Base-by-base conservation (phyloP, 371 early-diverging fungal species). In the Apophysomyces trapeziformis region DNA sequence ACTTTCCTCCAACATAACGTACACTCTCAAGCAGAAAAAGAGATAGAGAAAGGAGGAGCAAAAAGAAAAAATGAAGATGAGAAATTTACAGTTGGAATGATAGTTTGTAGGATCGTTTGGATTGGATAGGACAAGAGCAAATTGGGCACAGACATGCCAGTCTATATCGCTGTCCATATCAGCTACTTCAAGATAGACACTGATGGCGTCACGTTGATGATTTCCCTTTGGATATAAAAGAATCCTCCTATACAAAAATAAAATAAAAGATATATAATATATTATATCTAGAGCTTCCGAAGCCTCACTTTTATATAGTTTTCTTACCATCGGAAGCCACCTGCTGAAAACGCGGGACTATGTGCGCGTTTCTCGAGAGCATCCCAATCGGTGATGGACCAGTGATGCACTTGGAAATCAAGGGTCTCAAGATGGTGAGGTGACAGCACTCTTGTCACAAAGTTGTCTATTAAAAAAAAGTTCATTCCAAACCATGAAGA, bases 221-320 rank as follows among this genome's bases (percentile, higher is more conserved):
- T 96, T 97, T 32, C 97, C 96, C 41, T 76, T 82, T 58, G 96
- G 96, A 76, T 94, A 97, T 16, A 96, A 72, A 12, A 96, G 77
- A n/a, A 96, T 80, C 61, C 89, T 81, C 95, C 94, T 90, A 35
- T 16, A 7, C 12, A 56, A 47, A 18, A 26, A 60, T n/a, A 26
- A 26, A 26, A 26, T 26, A 26, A 2, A 26, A 26, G 1, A 26
- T 26, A 26, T 26, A 26, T 2, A 26, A 26, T 2, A 26, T 1
- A 2, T 26, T 26, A 26, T 26, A 26, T 26, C 2, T 26, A 26
- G 32, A 1, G 32, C 32, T 26, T 26, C 32, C 32, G 32, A 26
- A 26, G 3, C 32, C 2, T 2, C 32, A 26, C 32, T 3, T 26
- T 26, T 26, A 26, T 3, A 4, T 39, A 18, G 5, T 61, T 21